Percentiles rank a stretch among this genome's conserved stretches.
These are phyloP conservation scores for Limnomonas spitsbergensis DNA, from an alignment of 139 green algal species.

Conservation along the genomic window DNA sequence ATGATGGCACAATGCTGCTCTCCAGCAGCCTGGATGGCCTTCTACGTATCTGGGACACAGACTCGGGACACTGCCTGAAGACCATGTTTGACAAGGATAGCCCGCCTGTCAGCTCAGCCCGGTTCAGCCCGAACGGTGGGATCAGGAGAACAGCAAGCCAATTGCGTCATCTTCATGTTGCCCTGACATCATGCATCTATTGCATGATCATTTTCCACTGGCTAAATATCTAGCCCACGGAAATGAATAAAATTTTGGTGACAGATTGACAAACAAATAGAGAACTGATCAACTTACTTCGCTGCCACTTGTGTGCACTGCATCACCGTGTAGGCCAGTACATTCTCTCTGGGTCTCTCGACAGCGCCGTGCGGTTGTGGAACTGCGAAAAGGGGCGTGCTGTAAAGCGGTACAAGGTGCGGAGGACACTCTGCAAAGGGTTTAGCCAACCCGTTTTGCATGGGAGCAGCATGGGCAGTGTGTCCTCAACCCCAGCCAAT, in stretches of 20 bases:
- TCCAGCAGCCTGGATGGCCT: conserved; percentile 81
- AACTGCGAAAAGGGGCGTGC: conserved; percentile 60
- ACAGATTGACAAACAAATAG: too few relatives aligned
- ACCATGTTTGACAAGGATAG: conserved; percentile 72
- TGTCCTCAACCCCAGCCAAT: too few relatives aligned
- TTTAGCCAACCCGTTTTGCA: too few relatives aligned
- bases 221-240: not conserved
- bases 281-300: too few relatives aligned
- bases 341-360: conserved; percentile 63
- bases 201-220: too few relatives aligned
- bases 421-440: too few relatives aligned
- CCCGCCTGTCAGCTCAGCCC: conserved; percentile 69
- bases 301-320: not conserved
- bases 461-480: too few relatives aligned
- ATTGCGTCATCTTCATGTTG: not conserved
- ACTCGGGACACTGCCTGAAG: conserved; percentile 78
- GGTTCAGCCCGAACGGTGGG: conserved; percentile 85
- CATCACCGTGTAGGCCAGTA: conserved; percentile 37
- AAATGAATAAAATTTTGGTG: too few relatives aligned
- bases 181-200: too few relatives aligned
- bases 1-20: conserved; percentile 68
- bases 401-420: conserved; percentile 57
- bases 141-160: not conserved
- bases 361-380: conserved; percentile 66
- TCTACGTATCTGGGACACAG: conserved; percentile 55